A percentile compares a stretch with the other conserved stretches of the same genome.
phyloP scores from a whole-genome alignment of 2,329 filamentous ascomycete genomes.

The Fusarium musae region DNA sequence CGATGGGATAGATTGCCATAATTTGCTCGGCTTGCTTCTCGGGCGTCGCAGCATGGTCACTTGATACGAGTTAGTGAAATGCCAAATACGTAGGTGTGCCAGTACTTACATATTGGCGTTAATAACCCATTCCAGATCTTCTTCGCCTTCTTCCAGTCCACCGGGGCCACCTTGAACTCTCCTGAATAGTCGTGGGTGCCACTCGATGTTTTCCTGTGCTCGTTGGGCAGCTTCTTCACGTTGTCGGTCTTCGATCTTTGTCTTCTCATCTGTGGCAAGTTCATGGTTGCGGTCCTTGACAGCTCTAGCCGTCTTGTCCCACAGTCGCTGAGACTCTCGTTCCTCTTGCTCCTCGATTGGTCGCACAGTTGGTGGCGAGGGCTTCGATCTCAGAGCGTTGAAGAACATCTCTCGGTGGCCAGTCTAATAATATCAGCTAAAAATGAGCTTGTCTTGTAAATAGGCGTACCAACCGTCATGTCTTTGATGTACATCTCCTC shows the following conservation, averaged over 20 bases:
- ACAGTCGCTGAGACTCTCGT: constrained; percentile 89
- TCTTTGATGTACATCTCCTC: constrained; percentile 95
- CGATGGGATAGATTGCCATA: constrained; percentile 83
- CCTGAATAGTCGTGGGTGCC: constrained; percentile 89
- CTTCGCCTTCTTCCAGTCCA: constrained; percentile 81
- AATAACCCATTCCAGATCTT: constrained; percentile 95
- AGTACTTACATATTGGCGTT: constrained; percentile 80
- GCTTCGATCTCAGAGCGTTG: constrained; percentile 81
- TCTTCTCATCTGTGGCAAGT: constrained; percentile 92
- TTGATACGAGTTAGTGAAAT: constrained; percentile 35
- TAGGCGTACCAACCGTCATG: constrained; percentile 67
- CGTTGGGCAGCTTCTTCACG: constrained; percentile 86
- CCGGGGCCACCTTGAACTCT: constrained; percentile 76
- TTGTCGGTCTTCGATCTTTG: constrained; percentile 93
- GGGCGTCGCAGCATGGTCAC: constrained; percentile 62
- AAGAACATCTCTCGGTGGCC: constrained; percentile 92
- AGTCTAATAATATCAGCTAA: constrained; percentile 65
- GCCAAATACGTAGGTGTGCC: neutral
- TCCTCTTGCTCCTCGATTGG: constrained; percentile 88
- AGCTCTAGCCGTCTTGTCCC: constrained; percentile 83
- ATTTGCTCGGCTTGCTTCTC: constrained; percentile 83
- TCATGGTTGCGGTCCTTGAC: constrained; percentile 89
- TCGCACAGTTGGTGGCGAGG: constrained; percentile 77
- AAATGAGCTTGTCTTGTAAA: neutral
- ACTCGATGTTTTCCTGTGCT: constrained; percentile 82